Conservation (phyloP, 192 early-diverging fungal species). For the Chytriomyces sp. region DNA sequence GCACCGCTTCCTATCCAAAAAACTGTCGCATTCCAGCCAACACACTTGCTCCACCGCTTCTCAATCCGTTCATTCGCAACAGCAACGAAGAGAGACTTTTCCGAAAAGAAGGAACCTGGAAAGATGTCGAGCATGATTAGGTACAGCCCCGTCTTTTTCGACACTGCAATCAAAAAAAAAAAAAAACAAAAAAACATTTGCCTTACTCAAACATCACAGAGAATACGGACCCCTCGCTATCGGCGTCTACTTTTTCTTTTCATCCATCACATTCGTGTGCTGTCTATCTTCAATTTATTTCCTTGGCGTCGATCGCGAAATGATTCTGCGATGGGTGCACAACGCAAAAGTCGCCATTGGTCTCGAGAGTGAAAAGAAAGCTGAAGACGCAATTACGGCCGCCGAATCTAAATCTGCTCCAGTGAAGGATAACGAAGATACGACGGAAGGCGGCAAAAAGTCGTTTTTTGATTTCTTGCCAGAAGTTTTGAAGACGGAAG, state of each 20-base stretch:
- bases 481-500: conserved; percentile 40
- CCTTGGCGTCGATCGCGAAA: conserved; percentile 48
- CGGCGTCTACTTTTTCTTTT: conserved; percentile 50
- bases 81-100: too few species aligned
- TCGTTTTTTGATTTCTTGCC: conserved; percentile 38
- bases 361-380: conserved; percentile 25
- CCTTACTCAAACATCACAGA: background rate
- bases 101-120: too few species aligned
- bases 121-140: too few species aligned
- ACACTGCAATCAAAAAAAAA: too few species aligned
- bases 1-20: too few species aligned
- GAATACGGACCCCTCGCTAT: conserved; percentile 58
- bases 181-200: too few species aligned
- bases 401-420: background rate
- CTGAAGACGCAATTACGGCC: background rate
- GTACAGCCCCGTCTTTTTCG: too few species aligned
- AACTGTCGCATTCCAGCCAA: too few species aligned
- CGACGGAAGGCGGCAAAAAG: conserved; percentile 5
- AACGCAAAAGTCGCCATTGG: conserved; percentile 39
- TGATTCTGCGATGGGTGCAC: conserved; percentile 28
- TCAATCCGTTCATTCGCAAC: too few species aligned
- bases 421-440: conserved; percentile 16
- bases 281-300: conserved; percentile 50
- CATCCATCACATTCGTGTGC: conserved; percentile 43
- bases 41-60: too few species aligned